Base-by-base conservation (phyloP, 148 eudicot species). In the Chenopodium quinoa region DNA sequence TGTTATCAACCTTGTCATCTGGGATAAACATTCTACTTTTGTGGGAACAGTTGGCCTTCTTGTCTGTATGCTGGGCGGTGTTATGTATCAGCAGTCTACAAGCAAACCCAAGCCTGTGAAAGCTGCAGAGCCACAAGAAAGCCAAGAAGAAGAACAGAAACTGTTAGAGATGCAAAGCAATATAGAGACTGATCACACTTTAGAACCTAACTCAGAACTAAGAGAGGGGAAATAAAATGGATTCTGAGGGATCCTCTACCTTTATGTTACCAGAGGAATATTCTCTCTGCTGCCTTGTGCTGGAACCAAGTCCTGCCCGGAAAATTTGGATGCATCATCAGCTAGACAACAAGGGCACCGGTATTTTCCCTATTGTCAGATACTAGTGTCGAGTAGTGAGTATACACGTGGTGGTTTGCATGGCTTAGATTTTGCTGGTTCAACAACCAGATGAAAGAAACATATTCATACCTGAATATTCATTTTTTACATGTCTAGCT, bases 51-150 rank as follows among this genome's bases (percentile, higher is more conserved):
- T 92, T 11, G 98, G 99, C 72, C 98, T 94, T 74, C 82, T 96
- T 79, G 90, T 96, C 70, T 96, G 99, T 85, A 94, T 94, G 99
- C n/a, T 82, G 23, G 99, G 99, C 72, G 97, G 99, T 50, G 67
- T 92, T 70, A 54, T 95, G 92, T 95, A 92, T 80, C 98, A 93
- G 87, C 97, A 91, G 76, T 96, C 94, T 34, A 88, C 91, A 11
- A 91, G 89, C 82, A 86, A 91, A 77, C 85, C 97, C 8, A 88
- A 90, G 81, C 84, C 88, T 70, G 91, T 70, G 23, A 89, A 86
- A 77, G 89, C 81, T 78, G 86, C 75, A 64, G 84, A 77, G 46
- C 63, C 80, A 69, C 89, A 88, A 81, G 89, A 85, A 84, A 80
- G 68, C 64, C 86, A 90, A 58, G 93, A 91, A 65, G 97, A 93